Evolutionary conservation across 1,139 yeast genomes (phyloP).

Genomic region (Spathaspora jeffriesii): DNA sequence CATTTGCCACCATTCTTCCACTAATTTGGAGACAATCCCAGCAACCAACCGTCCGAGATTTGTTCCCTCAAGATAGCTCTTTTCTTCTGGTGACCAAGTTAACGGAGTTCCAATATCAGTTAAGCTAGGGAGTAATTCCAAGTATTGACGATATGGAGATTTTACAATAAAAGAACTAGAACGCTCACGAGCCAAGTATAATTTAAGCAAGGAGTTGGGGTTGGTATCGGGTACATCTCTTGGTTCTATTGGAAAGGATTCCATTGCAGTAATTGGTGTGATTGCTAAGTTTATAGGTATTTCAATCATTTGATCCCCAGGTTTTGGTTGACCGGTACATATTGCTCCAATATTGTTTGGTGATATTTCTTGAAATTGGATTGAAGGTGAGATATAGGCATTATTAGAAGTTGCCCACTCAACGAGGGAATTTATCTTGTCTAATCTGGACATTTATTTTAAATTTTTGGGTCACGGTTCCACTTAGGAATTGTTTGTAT

Average conservation of each 20-base stretch:
- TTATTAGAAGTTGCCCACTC: constrained; percentile 56
- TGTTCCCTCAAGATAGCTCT: constrained; percentile 59
- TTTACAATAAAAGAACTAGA: constrained; percentile 12
- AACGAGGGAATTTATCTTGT: neutral
- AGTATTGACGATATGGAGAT: constrained; percentile 48
- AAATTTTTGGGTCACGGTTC: no score
- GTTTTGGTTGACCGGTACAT: constrained; percentile 13
- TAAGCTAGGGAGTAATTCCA: constrained; percentile 58
- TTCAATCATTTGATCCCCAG: constrained; percentile 20
- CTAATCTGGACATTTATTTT: neutral
- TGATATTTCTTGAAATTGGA: constrained; percentile 23
- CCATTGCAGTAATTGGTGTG: constrained; percentile 43
- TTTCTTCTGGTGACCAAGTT: constrained; percentile 58
- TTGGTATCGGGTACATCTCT: constrained; percentile 29
- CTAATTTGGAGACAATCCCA: constrained; percentile 29
- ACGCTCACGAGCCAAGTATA: constrained; percentile 45
- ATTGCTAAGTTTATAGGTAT: constrained; percentile 42
- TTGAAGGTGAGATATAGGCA: constrained; percentile 30
- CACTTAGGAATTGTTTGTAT: no score
- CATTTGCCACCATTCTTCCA: constrained; percentile 56
- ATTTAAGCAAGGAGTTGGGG: constrained; percentile 49
- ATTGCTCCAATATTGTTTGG: constrained; percentile 42
- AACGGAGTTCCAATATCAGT: constrained; percentile 57
- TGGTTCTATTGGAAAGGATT: constrained; percentile 28
- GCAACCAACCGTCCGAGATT: constrained; percentile 43